Base-by-base conservation (phyloP, 1,284 basidiomycete species). In the Prillingera fragicola region DNA sequence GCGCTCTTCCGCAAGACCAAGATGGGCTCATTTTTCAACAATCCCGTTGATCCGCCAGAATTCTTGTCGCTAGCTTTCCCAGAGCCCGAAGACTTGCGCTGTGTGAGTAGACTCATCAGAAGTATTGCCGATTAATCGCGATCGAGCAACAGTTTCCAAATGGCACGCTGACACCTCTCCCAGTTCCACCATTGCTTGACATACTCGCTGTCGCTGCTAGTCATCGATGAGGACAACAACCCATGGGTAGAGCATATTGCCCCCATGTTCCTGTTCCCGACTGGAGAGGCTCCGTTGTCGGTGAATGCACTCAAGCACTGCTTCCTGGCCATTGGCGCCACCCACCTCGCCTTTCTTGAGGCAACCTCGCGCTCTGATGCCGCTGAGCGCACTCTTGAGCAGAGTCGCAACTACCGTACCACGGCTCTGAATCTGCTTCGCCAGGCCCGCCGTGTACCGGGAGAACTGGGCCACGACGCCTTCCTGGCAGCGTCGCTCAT, bases 171-270 rank as follows among this genome's bases (percentile, higher is more conserved):
- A 44, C 23, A 18, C 8, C 23, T 17, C 14, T 22, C n/a, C 4
- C 54, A 67, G 64, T 62, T 67, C 44, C 65, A 67, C 36, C 65
- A 67, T 45, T 60, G 59, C 39, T 48, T 66, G 6, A 63, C 63
- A 3, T 68, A 68, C 37, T 55, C 63, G 5, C 56, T 68, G 3
- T 65, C 63, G 5, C 63, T 66, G 37, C 50, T 63, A 15, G 60
- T 63, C 24, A 58, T 62, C 23, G 50, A 59, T 26, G 66, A 68
- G 35, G 61, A 65, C 8, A 46, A 52, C 37, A 68, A 66, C 40
- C 63, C 63, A 2, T 68, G 63, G 63, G 52, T 65, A 2, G 55
- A 62, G 24, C 56, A 62, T 36, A 54, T 65, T 18, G 56, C 58
- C 2, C 60, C 63, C 9, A 50, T 68, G 36, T 63, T 65, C 42